These are phyloP conservation scores for Monascus purpureus DNA, from an alignment of 495 filamentous ascomycete species.

Conservation along the genomic window DNA sequence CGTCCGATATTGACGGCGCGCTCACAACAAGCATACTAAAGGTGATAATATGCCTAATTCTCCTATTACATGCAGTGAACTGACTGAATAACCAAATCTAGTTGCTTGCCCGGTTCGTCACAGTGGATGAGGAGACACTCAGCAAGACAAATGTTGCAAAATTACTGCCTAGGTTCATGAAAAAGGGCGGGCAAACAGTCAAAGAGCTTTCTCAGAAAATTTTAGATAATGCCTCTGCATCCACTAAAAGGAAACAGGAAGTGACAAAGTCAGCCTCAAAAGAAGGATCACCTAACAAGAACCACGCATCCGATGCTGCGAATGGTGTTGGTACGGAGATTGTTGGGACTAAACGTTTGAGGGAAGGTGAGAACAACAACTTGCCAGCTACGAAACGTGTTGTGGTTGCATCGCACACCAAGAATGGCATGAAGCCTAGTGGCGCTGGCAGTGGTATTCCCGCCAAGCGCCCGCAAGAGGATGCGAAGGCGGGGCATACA, in stretches of 20 bases:
- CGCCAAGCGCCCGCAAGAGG: constrained; percentile 12
- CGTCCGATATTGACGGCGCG: constrained; percentile 48
- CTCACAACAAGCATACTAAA: constrained; percentile 52
- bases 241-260: constrained; percentile 34
- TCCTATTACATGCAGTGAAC: not conserved
- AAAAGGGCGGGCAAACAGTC: constrained; percentile 49
- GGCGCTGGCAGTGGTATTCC: constrained; percentile 10
- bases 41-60: constrained; percentile 12
- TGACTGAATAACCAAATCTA: constrained; percentile 12
- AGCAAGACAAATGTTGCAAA: constrained; percentile 55
- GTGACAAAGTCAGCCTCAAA: constrained; percentile 18
- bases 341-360: constrained; percentile 31
- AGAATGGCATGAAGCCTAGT: constrained; percentile 12
- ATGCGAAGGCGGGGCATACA: constrained; percentile 17
- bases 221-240: constrained; percentile 39
- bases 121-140: constrained; percentile 45
- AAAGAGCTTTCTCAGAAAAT: constrained; percentile 45
- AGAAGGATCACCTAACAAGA: constrained; percentile 19
- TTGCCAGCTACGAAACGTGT: constrained; percentile 27
- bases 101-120: constrained; percentile 50
- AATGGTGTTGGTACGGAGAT: constrained; percentile 15
- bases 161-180: constrained; percentile 45
- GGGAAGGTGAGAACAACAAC: constrained; percentile 25
- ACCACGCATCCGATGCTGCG: constrained; percentile 7
- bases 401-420: constrained; percentile 19